Evolutionary conservation across 192 early-diverging fungal species (phyloP).

Genomic region (Thamnidium elegans): DNA sequence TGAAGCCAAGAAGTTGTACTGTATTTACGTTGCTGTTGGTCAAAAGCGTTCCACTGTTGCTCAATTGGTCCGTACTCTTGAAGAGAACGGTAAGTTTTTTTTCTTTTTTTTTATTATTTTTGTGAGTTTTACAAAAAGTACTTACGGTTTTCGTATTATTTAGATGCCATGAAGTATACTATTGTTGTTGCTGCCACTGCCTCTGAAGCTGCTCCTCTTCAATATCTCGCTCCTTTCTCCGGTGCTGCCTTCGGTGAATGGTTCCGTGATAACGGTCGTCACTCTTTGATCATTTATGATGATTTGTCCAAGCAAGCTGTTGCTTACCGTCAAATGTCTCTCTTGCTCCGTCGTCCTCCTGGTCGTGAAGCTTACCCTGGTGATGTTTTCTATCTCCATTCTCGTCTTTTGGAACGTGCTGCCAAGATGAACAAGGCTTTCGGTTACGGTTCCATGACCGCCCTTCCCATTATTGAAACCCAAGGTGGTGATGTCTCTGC

Average conservation of each 20-base stretch:
- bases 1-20: conserved; percentile 98
- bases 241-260: conserved; percentile 98
- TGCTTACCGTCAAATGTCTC: conserved; percentile 99
- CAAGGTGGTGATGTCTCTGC: conserved; percentile 99
- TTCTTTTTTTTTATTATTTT: no score
- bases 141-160: no score
- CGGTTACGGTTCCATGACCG: conserved; percentile 96
- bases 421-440: conserved; percentile 98
- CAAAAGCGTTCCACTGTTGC: conserved; percentile 99
- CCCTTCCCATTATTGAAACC: conserved; percentile 99
- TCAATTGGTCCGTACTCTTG: conserved; percentile 97
- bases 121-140: no score
- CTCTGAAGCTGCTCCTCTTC: conserved; percentile 97
- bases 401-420: conserved; percentile 97
- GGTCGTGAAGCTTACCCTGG: conserved; percentile 99
- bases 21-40: conserved; percentile 98
- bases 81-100: conserved; percentile 68
- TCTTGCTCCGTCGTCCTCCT: conserved; percentile 98
- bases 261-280: conserved; percentile 99
- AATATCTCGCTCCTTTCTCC: conserved; percentile 98
- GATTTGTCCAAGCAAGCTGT: conserved; percentile 99
- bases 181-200: conserved; percentile 98
- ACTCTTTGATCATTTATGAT: conserved; percentile 98
- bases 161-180: conserved; percentile 94
- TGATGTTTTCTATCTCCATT: conserved; percentile 99